phyloP scores from a whole-genome alignment of 2,329 filamentous ascomycete species.

The Venturia asperata region DNA sequence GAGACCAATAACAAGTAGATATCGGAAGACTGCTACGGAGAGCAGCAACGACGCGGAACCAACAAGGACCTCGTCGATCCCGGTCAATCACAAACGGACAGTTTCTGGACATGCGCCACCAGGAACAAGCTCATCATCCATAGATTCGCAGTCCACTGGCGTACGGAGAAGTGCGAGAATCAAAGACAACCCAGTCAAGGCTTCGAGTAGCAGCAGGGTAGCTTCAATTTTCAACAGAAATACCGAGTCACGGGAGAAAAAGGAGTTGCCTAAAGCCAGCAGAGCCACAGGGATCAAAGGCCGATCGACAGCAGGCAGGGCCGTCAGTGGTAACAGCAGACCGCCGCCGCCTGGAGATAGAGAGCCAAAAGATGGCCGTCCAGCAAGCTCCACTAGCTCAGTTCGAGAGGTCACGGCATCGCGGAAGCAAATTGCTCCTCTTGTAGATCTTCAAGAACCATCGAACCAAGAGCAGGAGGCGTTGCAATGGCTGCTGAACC shows the following conservation, averaged over 20 bases:
- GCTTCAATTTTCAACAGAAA: slow-evolving; percentile 13
- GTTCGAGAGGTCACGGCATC: slow-evolving; percentile 7
- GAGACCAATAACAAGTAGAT: slow-evolving; percentile 35
- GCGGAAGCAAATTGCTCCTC: neutral
- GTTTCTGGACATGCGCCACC: slow-evolving; percentile 70
- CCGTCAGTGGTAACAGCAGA: slow-evolving; percentile 86
- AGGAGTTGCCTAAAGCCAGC: slow-evolving; percentile 79
- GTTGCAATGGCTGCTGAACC: slow-evolving; percentile 66
- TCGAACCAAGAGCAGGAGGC: slow-evolving; percentile 56
- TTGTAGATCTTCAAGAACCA: neutral
- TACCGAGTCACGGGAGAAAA: slow-evolving; percentile 45
- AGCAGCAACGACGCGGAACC: neutral
- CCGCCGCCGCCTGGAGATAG: slow-evolving; percentile 62
- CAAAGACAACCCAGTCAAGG: slow-evolving; percentile 21
- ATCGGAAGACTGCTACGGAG: slow-evolving; percentile 17
- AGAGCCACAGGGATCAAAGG: slow-evolving; percentile 74
- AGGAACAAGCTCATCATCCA: slow-evolving; percentile 24
- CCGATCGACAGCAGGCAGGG: slow-evolving; percentile 72
- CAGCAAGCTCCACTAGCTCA: slow-evolving; percentile 29
- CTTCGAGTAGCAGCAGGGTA: slow-evolving; percentile 15
- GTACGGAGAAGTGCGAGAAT: slow-evolving; percentile 67
- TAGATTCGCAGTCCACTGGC: slow-evolving; percentile 33
- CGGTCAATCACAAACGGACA: slow-evolving; percentile 58
- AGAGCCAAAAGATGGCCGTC: slow-evolving; percentile 55
- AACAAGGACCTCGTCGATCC: slow-evolving; percentile 10